Conservation (phyloP, 2,329 filamentous ascomycete genomes). For the Rutstroemia sp. region DNA sequence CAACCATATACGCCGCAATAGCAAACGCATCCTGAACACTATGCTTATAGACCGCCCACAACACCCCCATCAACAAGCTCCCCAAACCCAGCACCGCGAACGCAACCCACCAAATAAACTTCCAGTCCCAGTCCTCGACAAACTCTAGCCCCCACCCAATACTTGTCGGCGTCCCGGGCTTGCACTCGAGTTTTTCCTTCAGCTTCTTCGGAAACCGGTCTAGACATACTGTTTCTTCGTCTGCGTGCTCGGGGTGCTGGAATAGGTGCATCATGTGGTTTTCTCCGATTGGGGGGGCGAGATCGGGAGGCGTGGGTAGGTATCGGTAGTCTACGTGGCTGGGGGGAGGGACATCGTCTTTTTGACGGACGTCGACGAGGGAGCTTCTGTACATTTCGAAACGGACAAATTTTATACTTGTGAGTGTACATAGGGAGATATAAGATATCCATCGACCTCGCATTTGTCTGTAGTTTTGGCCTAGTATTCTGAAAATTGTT, state of each 20-base stretch:
- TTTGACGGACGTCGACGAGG: constrained; percentile 16
- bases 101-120: constrained; percentile 13
- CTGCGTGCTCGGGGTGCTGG: constrained; percentile 13
- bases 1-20: constrained; percentile 18
- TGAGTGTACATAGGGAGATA: constrained; percentile 13
- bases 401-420: constrained; percentile 19
- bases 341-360: constrained; percentile 16
- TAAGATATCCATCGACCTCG: constrained; percentile 3
- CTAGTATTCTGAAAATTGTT: constrained; percentile 13
- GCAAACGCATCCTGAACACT: constrained; percentile 20
- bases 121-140: constrained; percentile 16
- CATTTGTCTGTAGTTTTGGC: constrained; percentile 10
- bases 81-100: constrained; percentile 10
- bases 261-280: constrained; percentile 18
- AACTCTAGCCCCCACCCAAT: constrained; percentile 21
- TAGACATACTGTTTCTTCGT: constrained; percentile 10
- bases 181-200: constrained; percentile 14
- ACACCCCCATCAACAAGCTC: constrained; percentile 14
- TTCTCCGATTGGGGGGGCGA: constrained; percentile 16
- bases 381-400: constrained; percentile 17
- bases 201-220: constrained; percentile 20
- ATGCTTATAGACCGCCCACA: constrained; percentile 13
- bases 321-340: constrained; percentile 15
- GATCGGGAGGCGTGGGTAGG: background rate
- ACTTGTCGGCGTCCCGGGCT: constrained; percentile 9